Conservation (phyloP, 2,329 filamentous ascomycete species). For the Byssochlamys sp. region DNA sequence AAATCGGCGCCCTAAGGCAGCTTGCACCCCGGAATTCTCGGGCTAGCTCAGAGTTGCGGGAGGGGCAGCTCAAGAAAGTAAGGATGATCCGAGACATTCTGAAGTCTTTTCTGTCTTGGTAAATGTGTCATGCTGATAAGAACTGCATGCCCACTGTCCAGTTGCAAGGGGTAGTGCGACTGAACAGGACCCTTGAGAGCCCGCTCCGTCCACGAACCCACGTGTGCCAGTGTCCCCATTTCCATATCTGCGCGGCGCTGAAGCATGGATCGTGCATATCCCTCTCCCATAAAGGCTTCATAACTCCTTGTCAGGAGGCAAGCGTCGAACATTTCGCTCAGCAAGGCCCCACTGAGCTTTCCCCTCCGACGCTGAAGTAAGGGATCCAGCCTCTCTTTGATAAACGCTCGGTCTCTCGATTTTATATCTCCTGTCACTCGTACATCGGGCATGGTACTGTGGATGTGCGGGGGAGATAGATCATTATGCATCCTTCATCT, state of each 20-base stretch:
- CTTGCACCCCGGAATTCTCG: not conserved
- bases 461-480: not conserved
- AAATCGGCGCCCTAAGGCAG: not conserved
- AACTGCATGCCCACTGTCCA: not conserved
- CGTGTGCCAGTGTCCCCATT: not conserved
- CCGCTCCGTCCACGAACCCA: not conserved
- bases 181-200: not conserved
- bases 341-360: not conserved
- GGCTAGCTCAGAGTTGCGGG: not conserved
- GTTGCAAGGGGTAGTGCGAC: not conserved
- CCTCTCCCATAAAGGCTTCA: not conserved
- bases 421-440: not conserved
- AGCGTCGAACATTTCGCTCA: not conserved
- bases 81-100: not conserved
- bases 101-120: not conserved
- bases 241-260: not conserved
- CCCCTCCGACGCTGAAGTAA: not conserved
- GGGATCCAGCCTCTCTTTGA: not conserved
- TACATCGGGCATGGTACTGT: not conserved
- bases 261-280: not conserved
- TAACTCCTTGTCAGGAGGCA: not conserved
- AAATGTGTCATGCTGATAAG: not conserved
- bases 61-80: not conserved
- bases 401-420: not conserved
- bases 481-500: not conserved